Base-by-base conservation (phyloP, 306 rosid species). In the Delonix regia region DNA sequence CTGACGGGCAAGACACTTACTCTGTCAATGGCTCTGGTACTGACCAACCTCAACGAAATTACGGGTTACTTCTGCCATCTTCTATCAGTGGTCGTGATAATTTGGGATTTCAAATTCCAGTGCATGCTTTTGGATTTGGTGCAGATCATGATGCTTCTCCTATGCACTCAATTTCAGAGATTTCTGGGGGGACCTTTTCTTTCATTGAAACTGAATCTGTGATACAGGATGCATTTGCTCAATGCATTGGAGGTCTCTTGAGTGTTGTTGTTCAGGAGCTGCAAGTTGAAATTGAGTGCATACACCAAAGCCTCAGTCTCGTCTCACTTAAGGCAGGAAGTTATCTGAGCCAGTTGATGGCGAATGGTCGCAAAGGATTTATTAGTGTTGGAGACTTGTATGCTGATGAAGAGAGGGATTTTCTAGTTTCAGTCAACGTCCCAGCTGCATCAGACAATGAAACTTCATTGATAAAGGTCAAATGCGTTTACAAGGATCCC, bases 141-240 rank as follows among this genome's bases (percentile, higher is more conserved):
- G 85, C 83, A 11, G 93, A 89, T 84, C 93, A 89, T 0, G 93
- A 89, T 77, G 88, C 93, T 36, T 85, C 88, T 27, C 85, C 83
- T 8, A 87, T 89, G 93, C 93, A 89, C 81, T 83, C 93, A 2
- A 87, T 89, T 73, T 89, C 93, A 6, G 93, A 89, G 84, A 85
- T 83, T 62, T 89, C 93, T 21, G 93, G 93, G 3, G 93, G 93
- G 38, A 87, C 93, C 11, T 89, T 89, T 82, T 89, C 93, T 25
- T 89, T 89, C 81, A 89, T 89, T 3, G 93, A 89, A 81, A 87
- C 88, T 1, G 93, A 89, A 74, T 85, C 88, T 49, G 88, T 79
- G 33, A 87, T 89, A 76, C 93, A 89, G 78, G 93, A 89, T 74
- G 93, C 93, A 7, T 89, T 89, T 85, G 93, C 93, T 5, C 93